Evolutionary conservation across 2,329 filamentous ascomycete genomes (phyloP), one percentile per base, ranked within the genome.

Genomic region (Ophiostoma sp.): DNA sequence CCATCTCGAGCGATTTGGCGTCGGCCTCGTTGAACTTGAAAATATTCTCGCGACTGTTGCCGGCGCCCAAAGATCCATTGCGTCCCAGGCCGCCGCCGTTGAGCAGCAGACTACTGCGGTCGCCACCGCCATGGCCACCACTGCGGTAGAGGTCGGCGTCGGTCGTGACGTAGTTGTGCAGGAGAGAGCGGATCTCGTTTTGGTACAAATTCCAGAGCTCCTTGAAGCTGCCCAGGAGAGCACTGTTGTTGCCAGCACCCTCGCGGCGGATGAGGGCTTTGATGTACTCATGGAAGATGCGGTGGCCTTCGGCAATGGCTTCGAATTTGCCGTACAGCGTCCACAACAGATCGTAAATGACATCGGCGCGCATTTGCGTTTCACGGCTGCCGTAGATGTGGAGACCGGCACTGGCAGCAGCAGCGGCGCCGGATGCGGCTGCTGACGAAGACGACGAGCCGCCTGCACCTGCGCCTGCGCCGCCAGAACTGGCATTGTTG

Each of bases 191-290:
- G 77, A 99, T 98, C 86, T 99, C 96, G 82, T 97, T 98, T 80
- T 99, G 96, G 79, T 98, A 95, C 8, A 99, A 85, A 80, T 98
- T 97, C 97, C 97, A 99, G 55, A 99, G 84, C 82, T 98, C 96
- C 79, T 95, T 96, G 83, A 99, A 99, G 72, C 94, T 94, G 72
- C 94, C 91, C 6, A 94, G 91, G 69, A 98, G 86, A 0, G 89
- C 87, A 55, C 84, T 87, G 77, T 89, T 84, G 84, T 91, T 85
- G 81, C 90, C 82, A 19, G 85, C 85, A 4, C 92, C 92, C 79
- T 98, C 95, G 69, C 97, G 90, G 75, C 91, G 90, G 71, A 95
- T 90, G 74, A 99, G 93, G 0, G 93, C 93, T 75, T 92, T 92
- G 79, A 98, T 92, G 64, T 97, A 92, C 81, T 98, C 96, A 81